Evolutionary conservation across 805 yeast species (phyloP).

Genomic region (Metschnikowia gruessii): DNA sequence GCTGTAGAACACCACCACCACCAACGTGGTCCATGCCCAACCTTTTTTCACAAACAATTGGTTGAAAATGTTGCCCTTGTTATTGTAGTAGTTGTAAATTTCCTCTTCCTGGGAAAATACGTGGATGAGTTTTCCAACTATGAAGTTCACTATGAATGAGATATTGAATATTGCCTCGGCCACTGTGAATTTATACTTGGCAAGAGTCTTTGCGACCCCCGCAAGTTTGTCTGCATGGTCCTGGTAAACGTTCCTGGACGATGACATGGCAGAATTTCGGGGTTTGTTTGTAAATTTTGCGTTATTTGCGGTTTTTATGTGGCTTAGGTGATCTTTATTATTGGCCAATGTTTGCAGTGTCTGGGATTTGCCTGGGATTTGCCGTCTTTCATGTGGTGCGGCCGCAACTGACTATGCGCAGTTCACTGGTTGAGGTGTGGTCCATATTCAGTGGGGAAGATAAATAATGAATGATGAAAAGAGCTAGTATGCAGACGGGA

Average conservation of each 20-base stretch:
- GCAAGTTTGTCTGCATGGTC: constrained; percentile 5
- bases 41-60: constrained; percentile 79
- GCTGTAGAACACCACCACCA: constrained; percentile 27
- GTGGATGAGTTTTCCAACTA: constrained; percentile 52
- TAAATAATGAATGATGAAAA: too few relatives aligned
- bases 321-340: not conserved
- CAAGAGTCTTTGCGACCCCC: not conserved
- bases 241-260: constrained; percentile 4
- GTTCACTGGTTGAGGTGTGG: not conserved
- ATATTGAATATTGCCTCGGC: constrained; percentile 28
- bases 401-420: constrained; percentile 2
- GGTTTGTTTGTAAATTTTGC: too few relatives aligned
- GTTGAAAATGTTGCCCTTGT: constrained; percentile 71
- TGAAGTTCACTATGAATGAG: constrained; percentile 42
- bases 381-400: not conserved
- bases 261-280: not conserved
- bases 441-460: too few relatives aligned
- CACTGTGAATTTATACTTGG: constrained; percentile 15
- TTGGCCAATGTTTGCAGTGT: not conserved
- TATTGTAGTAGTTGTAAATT: constrained; percentile 48
- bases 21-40: constrained; percentile 80
- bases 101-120: constrained; percentile 43
- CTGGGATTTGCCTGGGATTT: not conserved
- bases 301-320: too few relatives aligned
- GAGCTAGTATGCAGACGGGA: too few relatives aligned